These are phyloP conservation scores for Auriscalpium orientale DNA, from an alignment of 768 basidiomycete genomes.

Conservation along the genomic window DNA sequence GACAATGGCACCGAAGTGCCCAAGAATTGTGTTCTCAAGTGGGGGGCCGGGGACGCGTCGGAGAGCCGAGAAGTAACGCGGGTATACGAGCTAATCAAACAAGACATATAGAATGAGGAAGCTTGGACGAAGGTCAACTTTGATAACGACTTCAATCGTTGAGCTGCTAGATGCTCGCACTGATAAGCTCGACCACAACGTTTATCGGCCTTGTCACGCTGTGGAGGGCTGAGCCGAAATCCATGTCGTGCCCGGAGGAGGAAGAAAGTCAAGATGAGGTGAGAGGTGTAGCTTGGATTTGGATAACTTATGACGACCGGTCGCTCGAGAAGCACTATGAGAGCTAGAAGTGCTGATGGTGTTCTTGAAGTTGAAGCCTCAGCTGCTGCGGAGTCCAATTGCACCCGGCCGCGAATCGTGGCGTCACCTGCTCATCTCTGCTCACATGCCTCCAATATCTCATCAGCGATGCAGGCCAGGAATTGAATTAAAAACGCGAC, in stretches of 20 bases:
- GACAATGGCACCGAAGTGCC: slow-evolving; percentile 34
- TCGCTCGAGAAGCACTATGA: too few species aligned
- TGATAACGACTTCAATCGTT: neutral
- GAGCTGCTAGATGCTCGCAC: neutral
- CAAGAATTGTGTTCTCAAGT: slow-evolving; percentile 25
- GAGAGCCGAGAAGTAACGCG: slow-evolving; percentile 26
- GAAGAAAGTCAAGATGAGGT: too few species aligned
- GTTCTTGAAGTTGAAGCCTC: too few species aligned
- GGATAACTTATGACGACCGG: too few species aligned
- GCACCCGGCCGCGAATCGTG: too few species aligned
- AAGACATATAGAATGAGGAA: neutral
- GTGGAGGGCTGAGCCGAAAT: neutral
- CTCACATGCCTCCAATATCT: too few species aligned
- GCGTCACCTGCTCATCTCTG: too few species aligned
- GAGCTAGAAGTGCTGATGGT: too few species aligned
- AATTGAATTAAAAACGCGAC: too few species aligned
- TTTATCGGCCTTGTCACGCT: neutral
- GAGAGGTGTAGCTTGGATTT: too few species aligned
- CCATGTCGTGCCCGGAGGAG: neutral
- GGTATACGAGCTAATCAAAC: neutral
- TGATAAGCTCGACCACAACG: neutral
- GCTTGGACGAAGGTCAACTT: neutral
- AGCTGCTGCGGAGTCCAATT: too few species aligned
- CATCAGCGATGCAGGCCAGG: too few species aligned
- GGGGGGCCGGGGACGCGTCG: slow-evolving; percentile 33